Percentiles rank a stretch among this genome's conserved stretches.
phyloP scores from a whole-genome alignment of 768 basidiomycete genomes.

The Lentinula lateritia region DNA sequence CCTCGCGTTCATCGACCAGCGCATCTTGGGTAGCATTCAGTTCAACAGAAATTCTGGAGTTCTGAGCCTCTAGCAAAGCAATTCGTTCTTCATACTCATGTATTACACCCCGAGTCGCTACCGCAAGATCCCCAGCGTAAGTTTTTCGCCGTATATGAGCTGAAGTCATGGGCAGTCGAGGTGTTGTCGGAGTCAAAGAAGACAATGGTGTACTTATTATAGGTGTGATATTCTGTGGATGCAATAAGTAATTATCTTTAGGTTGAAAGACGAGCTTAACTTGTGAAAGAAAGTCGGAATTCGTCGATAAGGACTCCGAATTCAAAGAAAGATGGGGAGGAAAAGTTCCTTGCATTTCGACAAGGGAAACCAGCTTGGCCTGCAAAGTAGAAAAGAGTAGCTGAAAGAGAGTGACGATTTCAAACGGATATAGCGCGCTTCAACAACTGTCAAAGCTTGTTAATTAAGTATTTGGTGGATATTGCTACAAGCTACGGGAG shows the following conservation, averaged over 20 bases:
- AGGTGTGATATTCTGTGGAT: neutral
- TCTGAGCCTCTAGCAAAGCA: constrained; percentile 17
- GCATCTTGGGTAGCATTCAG: constrained; percentile 16
- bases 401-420: neutral
- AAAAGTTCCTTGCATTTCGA: neutral
- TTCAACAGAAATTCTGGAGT: constrained; percentile 14
- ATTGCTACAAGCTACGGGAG: neutral
- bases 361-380: neutral
- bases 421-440: neutral
- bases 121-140: constrained; percentile 15
- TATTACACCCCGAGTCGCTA: constrained; percentile 11
- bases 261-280: neutral
- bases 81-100: constrained; percentile 18
- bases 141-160: constrained; percentile 13
- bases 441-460: neutral
- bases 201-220: constrained; percentile 12
- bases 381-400: neutral
- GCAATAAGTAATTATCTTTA: too few relatives aligned
- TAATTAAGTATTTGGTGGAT: neutral
- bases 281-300: neutral
- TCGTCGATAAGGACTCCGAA: neutral
- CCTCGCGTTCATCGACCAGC: constrained; percentile 16
- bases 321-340: constrained; percentile 5
- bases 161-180: neutral
- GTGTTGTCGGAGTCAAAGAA: constrained; percentile 20